Evolutionary conservation across 768 basidiomycete genomes (phyloP), one percentile per base, ranked within the genome.

Genomic region (Tephrocybe sp.): DNA sequence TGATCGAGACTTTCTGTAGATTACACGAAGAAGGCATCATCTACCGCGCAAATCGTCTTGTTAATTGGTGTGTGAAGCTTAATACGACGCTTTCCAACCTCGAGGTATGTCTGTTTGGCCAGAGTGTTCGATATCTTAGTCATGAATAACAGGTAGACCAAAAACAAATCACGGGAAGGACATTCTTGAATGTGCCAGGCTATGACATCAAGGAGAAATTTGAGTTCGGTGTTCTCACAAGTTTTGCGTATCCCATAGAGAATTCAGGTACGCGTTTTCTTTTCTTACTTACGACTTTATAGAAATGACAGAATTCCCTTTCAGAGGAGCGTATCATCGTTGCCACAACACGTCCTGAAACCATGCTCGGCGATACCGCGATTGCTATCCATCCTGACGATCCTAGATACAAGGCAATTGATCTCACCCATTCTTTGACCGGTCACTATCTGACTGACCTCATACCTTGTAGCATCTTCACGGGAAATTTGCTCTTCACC

Each of bases 41-140:
- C 38, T 98, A 98, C 69, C 89, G 97, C 22, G 95, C 94, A 2
- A 98, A 98, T 62, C 86, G 96, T 19, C 80, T 99, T 36, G 96
- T 98, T 52, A 97, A 98, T 62, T 98, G 97, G 96, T 99, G 97
- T 73, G 90, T 93, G 39, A 80, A 84, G 65, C 73, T 99, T 52
- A 97, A 98, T 65, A 99, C 97, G 1, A 96, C 96, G 0, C 74
- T 99, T 2, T 98, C 96, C n/a, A 98, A 98, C 68, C 78, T 99
- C 44, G 97, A 98, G 82, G 91, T 89, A 36, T 46, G 70, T 53
- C 18, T 4, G 22, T 39, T n/a, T 42, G 21, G 19, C 22, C 9
- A 48, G 41, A 7, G 11, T 39, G 6, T 21, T 21, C 12, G 19
- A 15, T 35, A 16, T 6, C 31, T 15, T 42, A 9, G 37, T 41